Conservation (phyloP, 2,329 filamentous ascomycete genomes). For the Fusarium austroafricanum region DNA sequence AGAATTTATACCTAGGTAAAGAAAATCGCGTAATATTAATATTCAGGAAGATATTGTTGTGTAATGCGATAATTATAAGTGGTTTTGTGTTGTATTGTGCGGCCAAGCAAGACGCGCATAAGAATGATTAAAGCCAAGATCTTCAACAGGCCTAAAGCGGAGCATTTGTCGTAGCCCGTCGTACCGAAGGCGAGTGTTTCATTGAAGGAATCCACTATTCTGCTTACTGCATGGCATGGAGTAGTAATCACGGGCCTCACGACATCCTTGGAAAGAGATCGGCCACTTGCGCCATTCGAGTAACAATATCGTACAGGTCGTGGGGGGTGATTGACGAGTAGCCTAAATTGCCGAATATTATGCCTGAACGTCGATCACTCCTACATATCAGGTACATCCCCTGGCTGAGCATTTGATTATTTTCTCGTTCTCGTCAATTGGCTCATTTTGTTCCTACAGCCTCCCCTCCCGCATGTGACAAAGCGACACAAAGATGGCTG, state of each 20-base stretch:
- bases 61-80: no score
- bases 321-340: neutral
- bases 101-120: no score
- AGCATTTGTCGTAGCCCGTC: no score
- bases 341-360: neutral
- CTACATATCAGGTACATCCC: neutral
- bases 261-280: conserved; percentile 17
- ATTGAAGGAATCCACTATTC: neutral
- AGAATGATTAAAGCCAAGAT: neutral
- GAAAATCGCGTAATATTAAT: no score
- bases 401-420: conserved; percentile 10
- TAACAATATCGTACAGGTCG: no score
- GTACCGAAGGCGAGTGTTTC: neutral
- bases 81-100: no score
- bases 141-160: neutral
- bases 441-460: neutral
- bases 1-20: no score
- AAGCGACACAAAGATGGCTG: conserved; percentile 10
- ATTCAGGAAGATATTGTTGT: no score
- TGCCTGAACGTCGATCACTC: neutral
- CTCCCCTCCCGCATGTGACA: neutral
- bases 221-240: neutral
- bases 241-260: conserved; percentile 18
- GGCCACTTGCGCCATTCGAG: neutral
- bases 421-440: conserved; percentile 13